Evolutionary conservation across 2,329 filamentous ascomycete genomes (phyloP).

Genomic region (Ceratocystis huliohia): DNA sequence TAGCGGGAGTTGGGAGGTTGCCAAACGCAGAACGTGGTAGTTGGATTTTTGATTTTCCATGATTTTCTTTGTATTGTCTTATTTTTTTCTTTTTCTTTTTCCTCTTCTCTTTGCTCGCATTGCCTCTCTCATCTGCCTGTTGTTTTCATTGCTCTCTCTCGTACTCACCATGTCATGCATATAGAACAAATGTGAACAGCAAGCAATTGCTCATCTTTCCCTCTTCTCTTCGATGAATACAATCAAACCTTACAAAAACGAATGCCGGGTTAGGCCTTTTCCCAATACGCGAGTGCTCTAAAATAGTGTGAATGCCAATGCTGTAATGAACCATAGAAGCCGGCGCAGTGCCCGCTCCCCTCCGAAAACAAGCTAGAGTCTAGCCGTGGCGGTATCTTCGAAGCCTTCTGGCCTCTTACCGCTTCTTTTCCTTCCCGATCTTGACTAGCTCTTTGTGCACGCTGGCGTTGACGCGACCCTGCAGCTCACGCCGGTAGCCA

Average conservation of each 20-base stretch:
- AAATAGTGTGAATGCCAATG: constrained; percentile 7
- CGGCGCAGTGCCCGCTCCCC: background rate
- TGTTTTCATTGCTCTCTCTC: background rate
- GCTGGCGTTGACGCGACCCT: constrained; percentile 62
- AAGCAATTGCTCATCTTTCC: background rate
- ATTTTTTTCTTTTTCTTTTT: background rate
- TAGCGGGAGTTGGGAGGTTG: no score
- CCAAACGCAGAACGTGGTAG: no score
- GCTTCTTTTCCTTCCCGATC: constrained; percentile 46
- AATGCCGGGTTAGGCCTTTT: no score
- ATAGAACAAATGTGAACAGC: background rate
- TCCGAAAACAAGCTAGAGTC: no score
- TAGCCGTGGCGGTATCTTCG: no score
- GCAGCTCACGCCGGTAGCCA: constrained; percentile 80
- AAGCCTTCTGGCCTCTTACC: constrained; percentile 27
- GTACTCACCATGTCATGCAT: background rate
- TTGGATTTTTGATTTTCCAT: no score
- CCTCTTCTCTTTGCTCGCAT: background rate
- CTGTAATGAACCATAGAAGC: constrained; percentile 4
- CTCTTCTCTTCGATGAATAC: background rate
- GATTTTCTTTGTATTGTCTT: background rate
- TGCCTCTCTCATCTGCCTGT: background rate
- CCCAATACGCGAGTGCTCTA: no score
- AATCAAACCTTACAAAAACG: no score
- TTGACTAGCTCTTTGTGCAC: constrained; percentile 67